Base-by-base conservation (phyloP, 768 basidiomycete species). In the Neoboletus subvelutipes region DNA sequence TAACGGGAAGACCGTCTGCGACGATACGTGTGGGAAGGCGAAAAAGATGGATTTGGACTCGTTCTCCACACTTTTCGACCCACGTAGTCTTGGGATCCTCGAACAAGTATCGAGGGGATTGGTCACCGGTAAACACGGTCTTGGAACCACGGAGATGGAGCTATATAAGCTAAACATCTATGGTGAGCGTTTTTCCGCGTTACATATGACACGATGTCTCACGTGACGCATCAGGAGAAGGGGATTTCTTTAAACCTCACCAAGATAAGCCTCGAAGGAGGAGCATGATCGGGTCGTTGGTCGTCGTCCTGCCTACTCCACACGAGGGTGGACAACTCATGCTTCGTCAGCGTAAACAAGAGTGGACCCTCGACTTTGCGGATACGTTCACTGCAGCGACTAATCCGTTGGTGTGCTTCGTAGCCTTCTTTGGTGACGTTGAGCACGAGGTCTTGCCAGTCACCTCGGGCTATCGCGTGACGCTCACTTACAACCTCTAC, bases 271-370 rank as follows among this genome's bases (percentile, higher is more conserved):
- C 79, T 4, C 75, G 76, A 4, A 61, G 67, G 11, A 17, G 15
- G 34, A 36, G 34, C 34, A 81, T 81, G 76, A 75, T 85, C 43
- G 81, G 78, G 1, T 81, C 81, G 1, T 75, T 85, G 6, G 75
- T 83, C 2, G 59, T 82, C n/a, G 71, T 78, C n/a, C 73, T 80
- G 45, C 81, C 80, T 18, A 77, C 76, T 0, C 41, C 60, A 0
- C 50, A 59, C 6, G 46, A 48, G 26, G 55, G 58, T 8, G 55
- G 58, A 15, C 58, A 51, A n/a, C 36, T 56, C 33, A 43, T 51
- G 3, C 48, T 55, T 28, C 48, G 47, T 6, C 22, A 55, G 2
- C 20, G 17, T 28, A 4, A 1, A 2, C 55, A 67, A 22, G 75
- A 76, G 41, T 76, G 72, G 72, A 62, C 59, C 0, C 71, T 78